Conservation (phyloP, 2,329 filamentous ascomycete species). For the Phyllosticta capitalensis region DNA sequence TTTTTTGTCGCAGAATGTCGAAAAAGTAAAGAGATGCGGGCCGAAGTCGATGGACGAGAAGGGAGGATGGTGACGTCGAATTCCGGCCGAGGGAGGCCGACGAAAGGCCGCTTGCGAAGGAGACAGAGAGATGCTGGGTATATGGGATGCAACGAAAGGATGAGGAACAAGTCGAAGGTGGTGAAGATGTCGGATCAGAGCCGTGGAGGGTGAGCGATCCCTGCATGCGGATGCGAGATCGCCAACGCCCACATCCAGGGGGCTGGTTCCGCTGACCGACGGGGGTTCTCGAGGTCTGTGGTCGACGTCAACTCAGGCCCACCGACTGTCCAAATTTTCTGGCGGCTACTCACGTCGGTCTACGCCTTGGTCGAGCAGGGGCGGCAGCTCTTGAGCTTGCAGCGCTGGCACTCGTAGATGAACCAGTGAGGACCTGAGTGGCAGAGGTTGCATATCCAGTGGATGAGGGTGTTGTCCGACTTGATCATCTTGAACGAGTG, state of each 20-base stretch:
- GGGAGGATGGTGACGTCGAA: neutral
- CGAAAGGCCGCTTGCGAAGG: neutral
- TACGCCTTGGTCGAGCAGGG: conserved; percentile 38
- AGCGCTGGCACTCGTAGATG: conserved; percentile 42
- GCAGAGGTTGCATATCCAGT: conserved; percentile 45
- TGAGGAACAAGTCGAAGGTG: neutral
- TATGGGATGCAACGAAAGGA: conserved; percentile 3
- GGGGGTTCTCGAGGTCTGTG: neutral
- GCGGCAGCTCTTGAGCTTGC: conserved; percentile 42
- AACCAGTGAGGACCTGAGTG: conserved; percentile 42
- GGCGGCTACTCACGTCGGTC: neutral
- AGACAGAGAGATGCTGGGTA: neutral
- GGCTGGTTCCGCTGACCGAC: conserved; percentile 4
- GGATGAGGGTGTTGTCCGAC: conserved; percentile 40
- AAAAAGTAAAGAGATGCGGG: conserved; percentile 10
- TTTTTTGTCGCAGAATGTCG: conserved; percentile 10
- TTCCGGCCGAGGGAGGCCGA: neutral
- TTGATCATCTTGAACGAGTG: conserved; percentile 44
- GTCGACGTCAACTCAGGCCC: conserved; percentile 8
- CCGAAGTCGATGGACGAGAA: conserved; percentile 13
- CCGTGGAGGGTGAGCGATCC: neutral
- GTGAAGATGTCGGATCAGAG: conserved; percentile 6
- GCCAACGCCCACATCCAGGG: conserved; percentile 1
- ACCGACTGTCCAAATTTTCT: neutral
- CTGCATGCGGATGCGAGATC: conserved; percentile 9